Evolutionary conservation across 306 rosid species (phyloP), one percentile per base, ranked within the genome.

Genomic region (Gastrolobium villosum): DNA sequence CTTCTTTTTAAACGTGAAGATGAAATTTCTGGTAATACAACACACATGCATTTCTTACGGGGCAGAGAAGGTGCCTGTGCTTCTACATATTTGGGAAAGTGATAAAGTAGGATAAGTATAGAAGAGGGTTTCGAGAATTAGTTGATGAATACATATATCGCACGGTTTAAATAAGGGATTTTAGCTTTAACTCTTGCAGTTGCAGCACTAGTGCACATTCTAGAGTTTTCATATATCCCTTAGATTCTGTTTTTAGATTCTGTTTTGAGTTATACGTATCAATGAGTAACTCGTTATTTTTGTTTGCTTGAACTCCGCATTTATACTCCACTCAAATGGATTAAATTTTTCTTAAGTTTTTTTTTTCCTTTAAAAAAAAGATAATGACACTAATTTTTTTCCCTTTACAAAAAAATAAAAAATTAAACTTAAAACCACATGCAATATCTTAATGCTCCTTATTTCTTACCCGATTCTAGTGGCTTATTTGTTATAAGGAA

Each of bases 121-220:
- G 78, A 72, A 80, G 79, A 79, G 14, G 48, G 56, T 82, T 79
- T 82, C 75, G 41, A 30, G 86, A 45, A 60, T 44, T 48, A 8
- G 3, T 76, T 77, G 3, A 63, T 83, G 9, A 31, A 72, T 56
- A 15, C 71, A 78, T 77, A 88, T 86, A 83, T 64, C 80, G 28
- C 88, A 85, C 83, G 87, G 74, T 81, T 79, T 76, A 87, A 84
- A 80, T 60, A 84, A 80, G 82, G 15, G 50, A 56, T 20, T 79
- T 84, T 6, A 77, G 65, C 45, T 43, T 65, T 76, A 74, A 60
- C 46, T 45, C 52, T 72, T 55, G 15, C 53, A 44, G 20, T 72
- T 55, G 15, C 53, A 44, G 20, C 34, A 10, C 81, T 65, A n/a
- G 35, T 41, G 4, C 39, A 54, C 40, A 44, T 66, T 55, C 64